Conservation (phyloP, 208 protist genomes). For the Angomonas deanei region DNA sequence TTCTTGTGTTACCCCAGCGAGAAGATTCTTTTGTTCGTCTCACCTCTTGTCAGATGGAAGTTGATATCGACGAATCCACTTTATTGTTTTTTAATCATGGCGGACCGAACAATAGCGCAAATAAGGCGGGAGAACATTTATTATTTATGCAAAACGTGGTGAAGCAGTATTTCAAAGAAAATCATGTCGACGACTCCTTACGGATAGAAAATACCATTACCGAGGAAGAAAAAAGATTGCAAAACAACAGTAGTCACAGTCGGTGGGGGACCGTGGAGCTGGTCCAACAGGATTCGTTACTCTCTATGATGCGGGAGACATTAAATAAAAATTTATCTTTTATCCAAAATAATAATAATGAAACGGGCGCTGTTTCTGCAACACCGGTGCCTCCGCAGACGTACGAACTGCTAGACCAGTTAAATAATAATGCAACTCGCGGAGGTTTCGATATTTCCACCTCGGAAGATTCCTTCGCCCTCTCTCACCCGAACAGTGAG, state of each 20-base stretch:
- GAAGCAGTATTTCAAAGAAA: neutral
- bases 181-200: neutral
- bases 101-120: neutral
- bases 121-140: neutral
- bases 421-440: neutral
- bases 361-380: no score
- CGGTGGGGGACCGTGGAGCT: neutral
- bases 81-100: slow-evolving; percentile 9
- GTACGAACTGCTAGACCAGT: neutral
- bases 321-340: neutral
- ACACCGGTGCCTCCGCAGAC: neutral
- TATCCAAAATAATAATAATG: no score
- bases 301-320: neutral
- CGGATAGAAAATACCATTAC: neutral
- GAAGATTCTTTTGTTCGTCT: no score
- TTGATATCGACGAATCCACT: slow-evolving; percentile 30
- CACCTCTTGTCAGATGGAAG: slow-evolving; percentile 46
- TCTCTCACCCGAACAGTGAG: no score
- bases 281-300: neutral
- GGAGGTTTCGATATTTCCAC: neutral
- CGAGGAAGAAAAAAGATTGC: neutral
- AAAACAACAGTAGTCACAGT: no score
- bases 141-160: neutral
- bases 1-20: no score
- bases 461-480: no score